Conservation (phyloP, 169 alveolate genomes). For the Plasmodium gallinaceum region DNA sequence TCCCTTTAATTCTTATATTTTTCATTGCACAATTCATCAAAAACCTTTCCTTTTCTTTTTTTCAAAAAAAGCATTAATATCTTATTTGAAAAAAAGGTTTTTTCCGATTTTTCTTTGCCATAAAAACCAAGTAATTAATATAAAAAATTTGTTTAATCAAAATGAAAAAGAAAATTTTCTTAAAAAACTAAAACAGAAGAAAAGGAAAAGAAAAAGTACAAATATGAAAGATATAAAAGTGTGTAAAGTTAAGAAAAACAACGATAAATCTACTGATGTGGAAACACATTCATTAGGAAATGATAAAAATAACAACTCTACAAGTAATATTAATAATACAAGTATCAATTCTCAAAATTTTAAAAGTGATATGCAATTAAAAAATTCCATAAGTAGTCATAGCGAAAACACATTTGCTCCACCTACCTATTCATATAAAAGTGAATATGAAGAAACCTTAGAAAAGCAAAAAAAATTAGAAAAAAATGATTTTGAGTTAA, state of each 20-base stretch:
- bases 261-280: background rate
- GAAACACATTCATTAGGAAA: background rate
- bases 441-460: too few species aligned
- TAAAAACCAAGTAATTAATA: background rate
- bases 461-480: too few species aligned
- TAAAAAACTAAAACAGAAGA: background rate
- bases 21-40: conserved; percentile 1
- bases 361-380: too few species aligned
- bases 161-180: background rate
- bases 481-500: too few species aligned
- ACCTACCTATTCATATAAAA: too few species aligned
- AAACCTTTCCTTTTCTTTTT: conserved; percentile 50
- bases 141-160: background rate
- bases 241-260: background rate
- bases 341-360: too few species aligned
- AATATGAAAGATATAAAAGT: background rate
- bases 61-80: conserved; percentile 26
- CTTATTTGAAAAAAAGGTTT: conserved; percentile 5
- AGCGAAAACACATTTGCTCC: too few species aligned
- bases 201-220: too few species aligned
- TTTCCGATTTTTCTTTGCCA: conserved; percentile 21
- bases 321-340: background rate
- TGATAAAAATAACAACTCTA: background rate
- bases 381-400: too few species aligned
- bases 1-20: conserved; percentile 25